phyloP scores from a whole-genome alignment of 2,329 filamentous ascomycete species.

The Calonectria hongkongensis region DNA sequence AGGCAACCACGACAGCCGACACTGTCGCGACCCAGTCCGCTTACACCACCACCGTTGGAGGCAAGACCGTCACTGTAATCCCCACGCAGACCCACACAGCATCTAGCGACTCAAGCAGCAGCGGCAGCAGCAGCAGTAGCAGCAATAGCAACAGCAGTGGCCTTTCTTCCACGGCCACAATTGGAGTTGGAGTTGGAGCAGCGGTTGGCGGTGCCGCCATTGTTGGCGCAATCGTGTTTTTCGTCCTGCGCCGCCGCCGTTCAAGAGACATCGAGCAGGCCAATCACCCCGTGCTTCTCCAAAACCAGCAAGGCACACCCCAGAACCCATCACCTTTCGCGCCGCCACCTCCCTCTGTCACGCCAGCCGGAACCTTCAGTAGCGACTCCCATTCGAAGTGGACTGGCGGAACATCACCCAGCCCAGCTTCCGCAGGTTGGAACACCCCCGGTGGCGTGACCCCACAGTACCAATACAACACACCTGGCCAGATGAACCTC shows the following conservation, averaged over 20 bases:
- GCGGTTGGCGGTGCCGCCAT: constrained; percentile 55
- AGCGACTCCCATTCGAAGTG: constrained; percentile 26
- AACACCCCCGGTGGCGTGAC: not conserved
- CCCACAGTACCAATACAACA: constrained; percentile 32
- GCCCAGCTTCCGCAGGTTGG: constrained; percentile 29
- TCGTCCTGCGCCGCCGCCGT: constrained; percentile 55
- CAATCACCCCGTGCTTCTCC: constrained; percentile 56
- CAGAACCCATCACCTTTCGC: constrained; percentile 45
- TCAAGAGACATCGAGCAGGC: constrained; percentile 53
- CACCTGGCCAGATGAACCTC: constrained; percentile 3
- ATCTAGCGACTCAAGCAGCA: not conserved
- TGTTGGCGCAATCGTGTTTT: constrained; percentile 51
- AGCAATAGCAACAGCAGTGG: constrained; percentile 37
- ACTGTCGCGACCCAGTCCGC: constrained; percentile 11
- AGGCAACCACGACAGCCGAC: constrained; percentile 21
- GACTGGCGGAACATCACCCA: constrained; percentile 18
- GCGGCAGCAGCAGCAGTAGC: constrained; percentile 12
- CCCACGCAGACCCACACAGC: constrained; percentile 38
- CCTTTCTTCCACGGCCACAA: constrained; percentile 61
- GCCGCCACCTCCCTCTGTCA: constrained; percentile 48
- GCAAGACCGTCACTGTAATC: constrained; percentile 38
- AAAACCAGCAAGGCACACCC: constrained; percentile 37
- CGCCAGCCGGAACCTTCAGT: constrained; percentile 34
- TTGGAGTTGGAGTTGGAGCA: constrained; percentile 64
- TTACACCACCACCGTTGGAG: constrained; percentile 41